phyloP scores from a whole-genome alignment of 805 yeast species.

The Debaryomyces maramus region DNA sequence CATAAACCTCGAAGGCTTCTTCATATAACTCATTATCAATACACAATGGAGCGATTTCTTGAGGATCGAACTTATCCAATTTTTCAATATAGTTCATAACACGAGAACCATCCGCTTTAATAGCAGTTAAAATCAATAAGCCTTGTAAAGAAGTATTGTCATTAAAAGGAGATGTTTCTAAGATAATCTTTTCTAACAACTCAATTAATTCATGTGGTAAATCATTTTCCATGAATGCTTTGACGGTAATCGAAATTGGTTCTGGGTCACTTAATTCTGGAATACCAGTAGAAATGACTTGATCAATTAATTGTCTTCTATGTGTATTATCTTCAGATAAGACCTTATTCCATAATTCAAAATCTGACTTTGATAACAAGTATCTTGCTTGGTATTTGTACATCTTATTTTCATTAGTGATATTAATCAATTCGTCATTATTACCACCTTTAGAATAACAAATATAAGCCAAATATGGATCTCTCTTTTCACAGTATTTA shows the following conservation, averaged over 20 bases:
- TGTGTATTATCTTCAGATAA: slow-evolving; percentile 74
- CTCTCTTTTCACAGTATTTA: slow-evolving; percentile 98
- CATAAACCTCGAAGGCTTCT: slow-evolving; percentile 92
- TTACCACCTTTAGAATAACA: slow-evolving; percentile 95
- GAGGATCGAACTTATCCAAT: slow-evolving; percentile 86
- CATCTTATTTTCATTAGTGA: slow-evolving; percentile 97
- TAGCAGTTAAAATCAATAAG: slow-evolving; percentile 86
- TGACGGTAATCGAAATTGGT: slow-evolving; percentile 89
- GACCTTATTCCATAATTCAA: slow-evolving; percentile 78
- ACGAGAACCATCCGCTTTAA: slow-evolving; percentile 88
- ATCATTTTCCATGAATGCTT: slow-evolving; percentile 94
- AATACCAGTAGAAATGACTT: slow-evolving; percentile 92
- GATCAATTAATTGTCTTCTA: slow-evolving; percentile 90
- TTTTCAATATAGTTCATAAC: slow-evolving; percentile 83
- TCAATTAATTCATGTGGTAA: slow-evolving; percentile 92
- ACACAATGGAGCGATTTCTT: slow-evolving; percentile 90
- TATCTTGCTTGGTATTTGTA: slow-evolving; percentile 99
- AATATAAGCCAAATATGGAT: slow-evolving; percentile 96
- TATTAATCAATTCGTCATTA: slow-evolving; percentile 83
- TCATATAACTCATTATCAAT: slow-evolving; percentile 84
- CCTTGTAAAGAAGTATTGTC: slow-evolving; percentile 96
- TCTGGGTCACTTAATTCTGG: slow-evolving; percentile 93
- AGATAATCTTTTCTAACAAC: slow-evolving; percentile 89
- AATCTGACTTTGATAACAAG: slow-evolving; percentile 83
- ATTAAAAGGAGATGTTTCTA: slow-evolving; percentile 96